Evolutionary conservation across 768 basidiomycete species (phyloP).

Genomic region (Macrolepiota albuminosa): DNA sequence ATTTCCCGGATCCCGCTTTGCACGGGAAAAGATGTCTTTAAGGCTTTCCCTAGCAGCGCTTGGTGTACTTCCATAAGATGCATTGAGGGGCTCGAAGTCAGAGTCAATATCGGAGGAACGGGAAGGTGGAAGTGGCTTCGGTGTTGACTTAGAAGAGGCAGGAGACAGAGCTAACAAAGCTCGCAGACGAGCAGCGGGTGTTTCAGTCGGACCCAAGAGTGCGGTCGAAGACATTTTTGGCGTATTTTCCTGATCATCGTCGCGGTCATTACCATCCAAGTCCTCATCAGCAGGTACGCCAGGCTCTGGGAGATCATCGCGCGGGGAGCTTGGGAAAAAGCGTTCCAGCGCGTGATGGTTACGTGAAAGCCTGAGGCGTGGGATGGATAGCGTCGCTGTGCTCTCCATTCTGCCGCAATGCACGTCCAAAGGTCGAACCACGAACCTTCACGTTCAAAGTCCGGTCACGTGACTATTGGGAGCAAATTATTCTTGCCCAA

Average conservation of each 20-base stretch:
- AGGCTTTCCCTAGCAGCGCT: conserved; percentile 55
- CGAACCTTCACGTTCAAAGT: background rate
- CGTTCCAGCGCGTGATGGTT: conserved; percentile 21
- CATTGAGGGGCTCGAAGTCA: conserved; percentile 50
- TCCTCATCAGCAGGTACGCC: conserved; percentile 20
- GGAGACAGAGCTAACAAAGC: conserved; percentile 53
- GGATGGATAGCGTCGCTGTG: conserved; percentile 16
- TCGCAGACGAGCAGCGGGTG: conserved; percentile 59
- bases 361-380: conserved; percentile 33
- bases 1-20: conserved; percentile 57
- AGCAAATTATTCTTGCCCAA: background rate
- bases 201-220: conserved; percentile 27
- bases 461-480: background rate
- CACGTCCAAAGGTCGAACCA: background rate
- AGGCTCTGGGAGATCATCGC: conserved; percentile 26
- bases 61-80: conserved; percentile 27
- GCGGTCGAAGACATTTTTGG: conserved; percentile 28
- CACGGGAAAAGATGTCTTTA: conserved; percentile 62
- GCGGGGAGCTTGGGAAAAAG: conserved; percentile 29
- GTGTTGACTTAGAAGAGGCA: conserved; percentile 22
- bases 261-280: conserved; percentile 22
- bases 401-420: conserved; percentile 23
- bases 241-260: conserved; percentile 35
- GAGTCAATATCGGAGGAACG: conserved; percentile 48
- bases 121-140: conserved; percentile 22